Percentiles rank a stretch among this genome's conserved stretches.
These are phyloP conservation scores for Coemansia biformis DNA, from an alignment of 192 early-diverging fungal species.

Conservation along the genomic window DNA sequence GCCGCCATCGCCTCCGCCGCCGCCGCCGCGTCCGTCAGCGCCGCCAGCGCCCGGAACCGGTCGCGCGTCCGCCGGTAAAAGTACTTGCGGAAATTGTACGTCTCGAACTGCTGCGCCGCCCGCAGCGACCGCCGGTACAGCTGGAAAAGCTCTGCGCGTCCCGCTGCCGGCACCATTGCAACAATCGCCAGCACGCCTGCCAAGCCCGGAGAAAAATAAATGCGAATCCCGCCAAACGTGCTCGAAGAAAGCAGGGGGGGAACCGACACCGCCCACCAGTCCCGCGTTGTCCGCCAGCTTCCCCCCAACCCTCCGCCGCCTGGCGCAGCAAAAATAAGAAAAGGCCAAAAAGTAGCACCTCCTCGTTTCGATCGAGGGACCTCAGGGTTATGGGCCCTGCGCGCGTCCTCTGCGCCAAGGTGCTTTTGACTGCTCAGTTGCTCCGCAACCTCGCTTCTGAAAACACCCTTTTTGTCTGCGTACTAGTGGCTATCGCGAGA, in stretches of 20 bases:
- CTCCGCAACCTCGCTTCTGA: no score
- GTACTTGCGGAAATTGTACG: constrained; percentile 89
- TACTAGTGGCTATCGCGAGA: no score
- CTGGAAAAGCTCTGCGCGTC: constrained; percentile 58
- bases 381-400: constrained; percentile 86
- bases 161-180: constrained; percentile 1
- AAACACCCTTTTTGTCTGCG: no score
- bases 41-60: constrained; percentile 63
- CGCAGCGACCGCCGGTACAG: constrained; percentile 77
- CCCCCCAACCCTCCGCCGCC: no score
- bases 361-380: constrained; percentile 76
- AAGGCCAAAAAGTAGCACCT: constrained; percentile 50
- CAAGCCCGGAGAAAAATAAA: no score
- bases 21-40: constrained; percentile 16
- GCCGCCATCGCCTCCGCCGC: constrained; percentile 48
- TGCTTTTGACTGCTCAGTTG: constrained; percentile 42
- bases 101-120: constrained; percentile 64
- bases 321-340: neutral
- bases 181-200: no score
- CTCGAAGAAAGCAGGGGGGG: no score
- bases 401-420: constrained; percentile 79
- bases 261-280: no score
- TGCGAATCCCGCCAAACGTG: no score
- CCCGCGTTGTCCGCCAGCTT: no score
- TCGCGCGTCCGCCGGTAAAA: constrained; percentile 74